phyloP scores from a whole-genome alignment of 306 rosid species.

The Sindora glabra region DNA sequence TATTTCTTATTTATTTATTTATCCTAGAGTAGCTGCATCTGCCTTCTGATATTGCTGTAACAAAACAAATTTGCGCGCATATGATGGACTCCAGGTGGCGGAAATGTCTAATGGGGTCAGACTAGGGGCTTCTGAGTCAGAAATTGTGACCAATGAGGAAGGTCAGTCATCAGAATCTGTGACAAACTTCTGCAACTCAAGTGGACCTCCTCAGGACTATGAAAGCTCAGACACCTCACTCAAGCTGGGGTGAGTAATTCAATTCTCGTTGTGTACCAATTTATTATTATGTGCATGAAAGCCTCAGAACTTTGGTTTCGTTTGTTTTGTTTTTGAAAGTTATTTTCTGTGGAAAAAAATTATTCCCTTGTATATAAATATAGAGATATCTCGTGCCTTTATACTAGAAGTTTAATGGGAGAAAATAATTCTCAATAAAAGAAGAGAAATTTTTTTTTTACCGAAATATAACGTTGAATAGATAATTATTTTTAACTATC shows the following conservation, averaged over 20 bases:
- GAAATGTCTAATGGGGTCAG: conserved; percentile 11
- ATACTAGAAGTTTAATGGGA: too few species aligned
- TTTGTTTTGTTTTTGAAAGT: not conserved
- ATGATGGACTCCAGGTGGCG: conserved; percentile 29
- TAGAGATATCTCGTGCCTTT: too few species aligned
- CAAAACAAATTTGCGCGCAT: not conserved
- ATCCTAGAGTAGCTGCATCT: not conserved
- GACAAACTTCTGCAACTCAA: conserved; percentile 54
- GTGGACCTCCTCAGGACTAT: conserved; percentile 53
- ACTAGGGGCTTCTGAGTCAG: conserved; percentile 35
- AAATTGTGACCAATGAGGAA: conserved; percentile 39
- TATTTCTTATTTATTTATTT: not conserved
- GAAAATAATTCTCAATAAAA: too few species aligned
- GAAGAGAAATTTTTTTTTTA: too few species aligned
- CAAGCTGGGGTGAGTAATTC: conserved; percentile 75
- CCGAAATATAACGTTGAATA: too few species aligned
- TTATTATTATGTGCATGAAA: not conserved
- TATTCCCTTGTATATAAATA: too few species aligned
- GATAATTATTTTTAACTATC: not conserved
- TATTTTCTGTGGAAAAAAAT: too few species aligned
- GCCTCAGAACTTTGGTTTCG: not conserved
- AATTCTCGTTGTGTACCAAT: not conserved
- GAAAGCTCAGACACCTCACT: conserved; percentile 85
- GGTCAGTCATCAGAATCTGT: conserved; percentile 89
- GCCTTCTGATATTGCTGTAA: not conserved